These are phyloP conservation scores for Cryphonectria naterciae DNA, from an alignment of 2,329 filamentous ascomycete genomes.

Conservation along the genomic window DNA sequence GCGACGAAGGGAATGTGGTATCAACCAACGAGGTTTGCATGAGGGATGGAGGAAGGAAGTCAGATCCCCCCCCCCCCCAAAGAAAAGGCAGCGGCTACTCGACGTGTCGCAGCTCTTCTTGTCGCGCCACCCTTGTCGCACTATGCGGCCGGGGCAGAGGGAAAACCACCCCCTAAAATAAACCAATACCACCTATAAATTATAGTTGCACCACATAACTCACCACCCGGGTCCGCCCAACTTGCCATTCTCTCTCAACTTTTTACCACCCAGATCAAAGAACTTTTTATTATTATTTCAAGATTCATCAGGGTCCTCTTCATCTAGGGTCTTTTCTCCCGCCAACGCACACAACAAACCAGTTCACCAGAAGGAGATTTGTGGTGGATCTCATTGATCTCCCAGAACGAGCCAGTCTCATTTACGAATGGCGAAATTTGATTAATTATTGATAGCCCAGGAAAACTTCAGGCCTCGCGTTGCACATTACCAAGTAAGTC, in stretches of 20 bases:
- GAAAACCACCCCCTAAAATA: not conserved
- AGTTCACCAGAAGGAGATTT: not conserved
- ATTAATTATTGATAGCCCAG: not conserved
- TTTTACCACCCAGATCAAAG: not conserved
- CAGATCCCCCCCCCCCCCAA: not conserved
- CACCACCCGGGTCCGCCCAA: not conserved
- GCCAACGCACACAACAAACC: not conserved
- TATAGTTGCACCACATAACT: too few relatives aligned
- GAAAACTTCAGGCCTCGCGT: not conserved
- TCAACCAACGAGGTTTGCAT: not conserved
- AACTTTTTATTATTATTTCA: not conserved
- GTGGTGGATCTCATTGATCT: not conserved
- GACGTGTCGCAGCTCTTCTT: not conserved
- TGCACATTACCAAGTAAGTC: not conserved
- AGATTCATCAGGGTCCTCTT: not conserved
- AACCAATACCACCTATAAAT: not conserved
- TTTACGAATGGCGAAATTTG: conserved; percentile 1
- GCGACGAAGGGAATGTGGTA: not conserved
- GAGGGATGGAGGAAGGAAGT: conserved; percentile 1
- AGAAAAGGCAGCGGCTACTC: not conserved
- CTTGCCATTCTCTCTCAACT: too few relatives aligned
- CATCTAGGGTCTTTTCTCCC: not conserved
- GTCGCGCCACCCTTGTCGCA: conserved; percentile 4
- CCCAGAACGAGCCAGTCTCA: not conserved
- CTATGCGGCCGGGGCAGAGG: not conserved